Conservation (phyloP, 2,329 filamentous ascomycete species). For the Cordyceps cateniannulata region DNA sequence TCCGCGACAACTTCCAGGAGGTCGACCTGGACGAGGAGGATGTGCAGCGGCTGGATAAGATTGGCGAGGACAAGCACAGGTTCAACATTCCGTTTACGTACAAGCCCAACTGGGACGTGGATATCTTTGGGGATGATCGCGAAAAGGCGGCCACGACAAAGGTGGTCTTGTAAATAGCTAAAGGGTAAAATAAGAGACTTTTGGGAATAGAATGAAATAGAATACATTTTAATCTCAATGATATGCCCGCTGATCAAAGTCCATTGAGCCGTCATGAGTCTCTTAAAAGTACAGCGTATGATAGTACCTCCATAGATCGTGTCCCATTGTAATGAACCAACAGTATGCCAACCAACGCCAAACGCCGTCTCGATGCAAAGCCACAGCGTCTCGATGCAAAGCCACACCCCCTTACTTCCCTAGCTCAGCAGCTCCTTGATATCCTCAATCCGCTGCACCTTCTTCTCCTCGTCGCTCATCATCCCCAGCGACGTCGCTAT, state of each 20-base stretch:
- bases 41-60: slow-evolving; percentile 53
- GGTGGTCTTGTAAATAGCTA: slow-evolving; percentile 32
- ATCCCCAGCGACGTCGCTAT: slow-evolving; percentile 92
- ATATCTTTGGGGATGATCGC: slow-evolving; percentile 48
- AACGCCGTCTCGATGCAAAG: slow-evolving; percentile 2
- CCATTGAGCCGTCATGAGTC: too few relatives aligned
- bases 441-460: slow-evolving; percentile 82
- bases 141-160: slow-evolving; percentile 44
- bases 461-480: slow-evolving; percentile 93
- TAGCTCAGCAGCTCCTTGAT: slow-evolving; percentile 80
- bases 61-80: slow-evolving; percentile 41
- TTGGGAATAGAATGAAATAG: neutral
- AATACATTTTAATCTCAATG: neutral
- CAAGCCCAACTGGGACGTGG: slow-evolving; percentile 49
- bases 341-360: neutral
- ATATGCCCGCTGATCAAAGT: too few relatives aligned
- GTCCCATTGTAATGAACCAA: neutral
- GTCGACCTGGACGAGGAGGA: slow-evolving; percentile 54
- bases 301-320: too few relatives aligned
- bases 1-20: slow-evolving; percentile 64
- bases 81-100: slow-evolving; percentile 39
- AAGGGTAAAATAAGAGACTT: neutral
- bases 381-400: neutral
- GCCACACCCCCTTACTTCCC: neutral
- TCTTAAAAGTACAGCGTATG: too few relatives aligned